Conservation (phyloP, 2,329 filamentous ascomycete genomes). For the Chaetomium olivaceum region DNA sequence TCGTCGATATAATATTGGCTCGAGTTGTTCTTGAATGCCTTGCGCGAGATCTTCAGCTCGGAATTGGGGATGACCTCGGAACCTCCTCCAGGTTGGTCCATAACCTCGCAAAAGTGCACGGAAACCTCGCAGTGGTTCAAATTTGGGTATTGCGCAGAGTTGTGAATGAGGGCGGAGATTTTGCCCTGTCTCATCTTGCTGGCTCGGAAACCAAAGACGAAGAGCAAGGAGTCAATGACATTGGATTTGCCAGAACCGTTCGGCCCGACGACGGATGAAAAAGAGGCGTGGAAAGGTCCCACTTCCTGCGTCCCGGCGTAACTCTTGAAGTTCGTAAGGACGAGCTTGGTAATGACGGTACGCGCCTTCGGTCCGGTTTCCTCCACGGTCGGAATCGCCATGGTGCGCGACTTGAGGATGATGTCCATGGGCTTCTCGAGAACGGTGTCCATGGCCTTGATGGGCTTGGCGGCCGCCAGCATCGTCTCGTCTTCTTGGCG, state of each 20-base stretch:
- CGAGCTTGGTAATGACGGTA: slow-evolving; percentile 88
- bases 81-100: slow-evolving; percentile 77
- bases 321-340: slow-evolving; percentile 97
- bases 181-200: slow-evolving; percentile 99
- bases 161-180: slow-evolving; percentile 96
- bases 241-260: slow-evolving; percentile 99
- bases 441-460: slow-evolving; percentile 74
- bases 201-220: slow-evolving; percentile 98
- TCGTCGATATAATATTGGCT: slow-evolving; percentile 98
- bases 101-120: slow-evolving; percentile 93
- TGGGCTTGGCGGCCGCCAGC: slow-evolving; percentile 62
- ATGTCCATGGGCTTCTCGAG: slow-evolving; percentile 93
- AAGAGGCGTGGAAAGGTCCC: slow-evolving; percentile 93
- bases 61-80: slow-evolving; percentile 80
- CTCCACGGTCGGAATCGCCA: slow-evolving; percentile 68
- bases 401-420: slow-evolving; percentile 78
- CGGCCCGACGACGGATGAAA: slow-evolving; percentile 95
- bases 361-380: slow-evolving; percentile 76
- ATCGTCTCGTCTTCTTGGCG: slow-evolving; percentile 49
- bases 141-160: slow-evolving; percentile 83
- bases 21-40: slow-evolving; percentile 95
- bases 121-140: slow-evolving; percentile 92
- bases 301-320: slow-evolving; percentile 95
- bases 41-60: slow-evolving; percentile 81
- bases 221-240: slow-evolving; percentile 95